Conservation (phyloP, 1,139 yeast genomes). For the Yamadazyma kanchanaburiensis region DNA sequence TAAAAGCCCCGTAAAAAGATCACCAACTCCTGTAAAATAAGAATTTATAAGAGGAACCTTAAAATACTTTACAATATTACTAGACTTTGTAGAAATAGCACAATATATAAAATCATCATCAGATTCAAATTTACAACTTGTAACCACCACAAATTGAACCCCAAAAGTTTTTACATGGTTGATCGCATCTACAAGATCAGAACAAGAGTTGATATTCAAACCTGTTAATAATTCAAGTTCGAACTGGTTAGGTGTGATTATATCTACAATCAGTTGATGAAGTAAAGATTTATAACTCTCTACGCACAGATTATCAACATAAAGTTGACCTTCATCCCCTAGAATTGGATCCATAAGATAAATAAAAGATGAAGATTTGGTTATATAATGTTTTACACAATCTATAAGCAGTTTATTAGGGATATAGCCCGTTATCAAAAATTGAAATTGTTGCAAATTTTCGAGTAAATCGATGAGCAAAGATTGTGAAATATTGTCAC, state of each 20-base stretch:
- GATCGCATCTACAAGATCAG: slow-evolving; percentile 43
- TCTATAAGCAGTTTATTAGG: slow-evolving; percentile 21
- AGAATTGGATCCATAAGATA: slow-evolving; percentile 87
- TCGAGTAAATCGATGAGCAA: slow-evolving; percentile 6
- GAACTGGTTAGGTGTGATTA: slow-evolving; percentile 84
- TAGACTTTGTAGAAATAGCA: slow-evolving; percentile 43
- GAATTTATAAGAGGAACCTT: slow-evolving; percentile 58
- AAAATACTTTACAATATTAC: slow-evolving; percentile 23
- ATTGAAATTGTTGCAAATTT: slow-evolving; percentile 9
- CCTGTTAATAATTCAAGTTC: slow-evolving; percentile 68
- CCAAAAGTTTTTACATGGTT: slow-evolving; percentile 25
- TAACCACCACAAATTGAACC: slow-evolving; percentile 63
- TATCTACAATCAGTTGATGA: slow-evolving; percentile 46
- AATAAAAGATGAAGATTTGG: slow-evolving; percentile 1
- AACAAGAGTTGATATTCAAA: background rate
- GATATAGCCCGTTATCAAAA: slow-evolving; percentile 33
- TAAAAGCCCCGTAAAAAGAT: slow-evolving; percentile 76
- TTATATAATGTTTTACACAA: background rate
- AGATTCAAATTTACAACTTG: slow-evolving; percentile 28
- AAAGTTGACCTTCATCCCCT: slow-evolving; percentile 87
- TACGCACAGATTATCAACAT: slow-evolving; percentile 67
- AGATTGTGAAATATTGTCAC: slow-evolving; percentile 5
- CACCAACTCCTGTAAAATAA: slow-evolving; percentile 92
- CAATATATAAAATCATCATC: slow-evolving; percentile 38
- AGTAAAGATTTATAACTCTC: slow-evolving; percentile 57